Percentiles rank a stretch among this genome's conserved stretches.
Conservation (phyloP, 108 stramenopile species). For the Cylindrotheca fusiformis region DNA sequence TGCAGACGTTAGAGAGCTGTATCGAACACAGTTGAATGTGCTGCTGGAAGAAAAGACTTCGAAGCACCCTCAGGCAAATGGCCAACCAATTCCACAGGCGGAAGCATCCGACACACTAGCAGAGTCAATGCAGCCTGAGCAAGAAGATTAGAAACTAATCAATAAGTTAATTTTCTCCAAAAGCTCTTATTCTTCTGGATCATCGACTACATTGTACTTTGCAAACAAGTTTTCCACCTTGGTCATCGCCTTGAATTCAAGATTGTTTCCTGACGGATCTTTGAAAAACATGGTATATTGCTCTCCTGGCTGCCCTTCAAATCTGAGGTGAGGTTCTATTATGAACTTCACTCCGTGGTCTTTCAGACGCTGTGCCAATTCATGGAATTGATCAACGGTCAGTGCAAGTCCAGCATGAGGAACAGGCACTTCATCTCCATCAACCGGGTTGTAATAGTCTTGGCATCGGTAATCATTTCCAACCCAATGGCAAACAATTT, state of each 20-base stretch:
- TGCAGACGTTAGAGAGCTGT: slow-evolving; percentile 64
- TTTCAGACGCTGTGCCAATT: slow-evolving; percentile 74
- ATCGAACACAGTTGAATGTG: slow-evolving; percentile 64
- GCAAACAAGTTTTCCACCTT: slow-evolving; percentile 93
- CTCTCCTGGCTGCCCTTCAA: slow-evolving; percentile 92
- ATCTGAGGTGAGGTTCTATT: slow-evolving; percentile 93
- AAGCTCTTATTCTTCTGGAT: too few relatives aligned
- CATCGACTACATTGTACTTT: slow-evolving; percentile 83
- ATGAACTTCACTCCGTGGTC: slow-evolving; percentile 78
- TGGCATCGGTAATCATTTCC: slow-evolving; percentile 88
- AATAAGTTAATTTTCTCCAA: too few relatives aligned
- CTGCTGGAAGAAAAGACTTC: slow-evolving; percentile 73
- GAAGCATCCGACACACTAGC: too few relatives aligned
- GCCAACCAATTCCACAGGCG: not conserved
- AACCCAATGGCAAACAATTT: slow-evolving; percentile 94
- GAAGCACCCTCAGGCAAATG: not conserved
- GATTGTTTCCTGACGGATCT: slow-evolving; percentile 93
- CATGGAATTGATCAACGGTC: slow-evolving; percentile 87
- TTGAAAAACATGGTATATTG: slow-evolving; percentile 97
- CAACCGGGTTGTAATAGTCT: slow-evolving; percentile 98
- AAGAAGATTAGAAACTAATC: not conserved
- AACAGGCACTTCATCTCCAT: slow-evolving; percentile 98
- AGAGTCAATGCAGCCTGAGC: not conserved
- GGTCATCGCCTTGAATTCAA: slow-evolving; percentile 99
- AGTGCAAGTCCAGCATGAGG: slow-evolving; percentile 94